Evolutionary conservation across 2,329 filamentous ascomycete species (phyloP).

Genomic region (Cladosporium sp.): DNA sequence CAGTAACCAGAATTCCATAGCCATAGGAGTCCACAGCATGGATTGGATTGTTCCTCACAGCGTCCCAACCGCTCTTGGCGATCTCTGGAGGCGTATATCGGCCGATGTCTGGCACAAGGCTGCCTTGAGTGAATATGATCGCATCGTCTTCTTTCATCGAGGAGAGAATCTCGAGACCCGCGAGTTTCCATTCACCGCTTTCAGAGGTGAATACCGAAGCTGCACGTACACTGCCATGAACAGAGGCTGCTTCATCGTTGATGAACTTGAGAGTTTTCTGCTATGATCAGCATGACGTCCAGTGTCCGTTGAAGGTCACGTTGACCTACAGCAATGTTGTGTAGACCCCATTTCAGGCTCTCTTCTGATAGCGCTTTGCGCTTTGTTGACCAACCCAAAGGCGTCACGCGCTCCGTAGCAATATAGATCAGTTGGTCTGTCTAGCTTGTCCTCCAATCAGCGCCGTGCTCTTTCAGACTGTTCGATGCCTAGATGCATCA

Average conservation of each 20-base stretch:
- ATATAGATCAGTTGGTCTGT: slow-evolving; percentile 95
- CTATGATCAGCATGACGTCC: background rate
- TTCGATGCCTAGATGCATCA: slow-evolving; percentile 9
- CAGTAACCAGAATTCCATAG: slow-evolving; percentile 77
- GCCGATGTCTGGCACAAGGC: slow-evolving; percentile 76
- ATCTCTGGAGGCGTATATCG: slow-evolving; percentile 87
- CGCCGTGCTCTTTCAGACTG: background rate
- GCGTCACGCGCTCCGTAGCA: slow-evolving; percentile 83
- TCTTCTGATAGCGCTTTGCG: slow-evolving; percentile 83
- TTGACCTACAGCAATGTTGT: slow-evolving; percentile 67
- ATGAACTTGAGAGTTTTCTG: slow-evolving; percentile 92
- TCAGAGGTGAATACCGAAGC: slow-evolving; percentile 90
- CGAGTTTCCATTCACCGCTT: slow-evolving; percentile 96
- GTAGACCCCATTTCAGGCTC: slow-evolving; percentile 94
- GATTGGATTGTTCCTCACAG: slow-evolving; percentile 76
- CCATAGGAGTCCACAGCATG: slow-evolving; percentile 83
- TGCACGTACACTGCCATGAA: slow-evolving; percentile 81
- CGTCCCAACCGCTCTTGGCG: slow-evolving; percentile 82
- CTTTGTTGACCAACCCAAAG: slow-evolving; percentile 84
- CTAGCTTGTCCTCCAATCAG: slow-evolving; percentile 47
- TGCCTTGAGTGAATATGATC: slow-evolving; percentile 86
- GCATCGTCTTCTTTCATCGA: slow-evolving; percentile 95
- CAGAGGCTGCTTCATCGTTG: slow-evolving; percentile 85
- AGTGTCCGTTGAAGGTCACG: background rate
- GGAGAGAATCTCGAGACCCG: slow-evolving; percentile 88